Evolutionary conservation across 768 basidiomycete genomes (phyloP).

Genomic region (Dioszegia crocea): DNA sequence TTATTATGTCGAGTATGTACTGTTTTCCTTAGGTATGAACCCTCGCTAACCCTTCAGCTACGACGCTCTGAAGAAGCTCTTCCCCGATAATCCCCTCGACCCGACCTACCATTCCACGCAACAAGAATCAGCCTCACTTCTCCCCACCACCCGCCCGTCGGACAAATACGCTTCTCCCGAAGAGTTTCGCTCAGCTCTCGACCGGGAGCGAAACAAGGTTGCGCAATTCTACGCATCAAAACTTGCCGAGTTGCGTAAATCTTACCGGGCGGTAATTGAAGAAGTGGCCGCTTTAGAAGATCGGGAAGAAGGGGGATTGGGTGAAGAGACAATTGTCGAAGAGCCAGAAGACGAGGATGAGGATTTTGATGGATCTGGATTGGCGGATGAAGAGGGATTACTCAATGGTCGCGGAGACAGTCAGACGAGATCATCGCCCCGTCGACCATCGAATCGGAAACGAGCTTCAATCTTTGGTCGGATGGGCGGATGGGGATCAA

Average conservation of each 20-base stretch:
- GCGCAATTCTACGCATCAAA: slow-evolving; percentile 70
- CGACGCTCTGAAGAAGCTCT: slow-evolving; percentile 50
- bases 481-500: slow-evolving; percentile 14
- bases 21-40: background rate
- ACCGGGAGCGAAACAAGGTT: slow-evolving; percentile 79
- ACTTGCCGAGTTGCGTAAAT: slow-evolving; percentile 60
- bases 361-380: slow-evolving; percentile 8
- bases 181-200: slow-evolving; percentile 67
- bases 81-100: slow-evolving; percentile 47
- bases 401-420: slow-evolving; percentile 4
- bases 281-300: slow-evolving; percentile 50
- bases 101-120: slow-evolving; percentile 41
- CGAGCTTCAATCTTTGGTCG: slow-evolving; percentile 18
- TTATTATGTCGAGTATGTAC: slow-evolving; percentile 50
- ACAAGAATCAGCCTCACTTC: slow-evolving; percentile 44
- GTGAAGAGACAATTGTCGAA: slow-evolving; percentile 44
- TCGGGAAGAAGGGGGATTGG: slow-evolving; percentile 30
- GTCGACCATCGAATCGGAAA: background rate
- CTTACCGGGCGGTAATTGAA: slow-evolving; percentile 42
- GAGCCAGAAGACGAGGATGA: slow-evolving; percentile 44
- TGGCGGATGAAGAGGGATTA: slow-evolving; percentile 14
- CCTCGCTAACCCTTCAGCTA: slow-evolving; percentile 31
- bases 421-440: background rate
- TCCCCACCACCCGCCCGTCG: slow-evolving; percentile 24
- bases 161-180: slow-evolving; percentile 43